A percentile compares a stretch with the other conserved stretches of the same genome.
phyloP scores from a whole-genome alignment of 345 rosid genomes.

The Heritiera fomes region DNA sequence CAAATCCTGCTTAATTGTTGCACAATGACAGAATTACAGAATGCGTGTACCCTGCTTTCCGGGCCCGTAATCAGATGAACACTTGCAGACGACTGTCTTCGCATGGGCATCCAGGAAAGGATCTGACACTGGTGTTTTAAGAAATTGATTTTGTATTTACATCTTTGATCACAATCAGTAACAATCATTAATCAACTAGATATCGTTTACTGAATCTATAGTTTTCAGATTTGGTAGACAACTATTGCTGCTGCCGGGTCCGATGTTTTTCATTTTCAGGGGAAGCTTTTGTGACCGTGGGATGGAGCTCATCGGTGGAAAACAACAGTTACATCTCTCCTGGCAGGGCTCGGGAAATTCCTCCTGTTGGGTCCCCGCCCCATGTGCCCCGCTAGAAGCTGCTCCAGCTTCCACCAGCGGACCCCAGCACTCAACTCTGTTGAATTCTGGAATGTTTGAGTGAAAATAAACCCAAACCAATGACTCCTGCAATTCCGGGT shows the following conservation, averaged over 20 bases:
- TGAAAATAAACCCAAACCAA: slow-evolving; percentile 94
- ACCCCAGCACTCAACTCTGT: slow-evolving; percentile 86
- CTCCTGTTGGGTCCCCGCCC: slow-evolving; percentile 25
- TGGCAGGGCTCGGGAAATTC: slow-evolving; percentile 47
- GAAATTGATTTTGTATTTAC: neutral
- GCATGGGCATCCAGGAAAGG: neutral
- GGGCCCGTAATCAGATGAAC: no score
- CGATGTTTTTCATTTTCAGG: slow-evolving; percentile 11
- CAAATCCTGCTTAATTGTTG: no score
- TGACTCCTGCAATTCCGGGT: slow-evolving; percentile 85
- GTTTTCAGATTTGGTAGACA: slow-evolving; percentile 7
- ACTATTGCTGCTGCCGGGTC: slow-evolving; percentile 3
- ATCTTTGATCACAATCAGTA: neutral
- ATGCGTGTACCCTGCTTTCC: neutral
- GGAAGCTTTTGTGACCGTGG: slow-evolving; percentile 44
- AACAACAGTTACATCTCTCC: slow-evolving; percentile 58
- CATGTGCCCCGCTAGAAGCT: slow-evolving; percentile 22
- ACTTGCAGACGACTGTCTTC: no score
- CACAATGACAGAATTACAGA: neutral
- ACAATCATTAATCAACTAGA: neutral
- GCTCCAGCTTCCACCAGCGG: slow-evolving; percentile 54
- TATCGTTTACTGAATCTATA: neutral
- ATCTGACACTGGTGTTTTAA: neutral
- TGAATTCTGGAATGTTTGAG: slow-evolving; percentile 72
- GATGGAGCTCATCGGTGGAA: slow-evolving; percentile 54